Percentiles rank a stretch among this genome's conserved stretches.
These are phyloP conservation scores for Arabidopsis lyrata DNA, from an alignment of 441 rosid genomes.

Conservation along the genomic window DNA sequence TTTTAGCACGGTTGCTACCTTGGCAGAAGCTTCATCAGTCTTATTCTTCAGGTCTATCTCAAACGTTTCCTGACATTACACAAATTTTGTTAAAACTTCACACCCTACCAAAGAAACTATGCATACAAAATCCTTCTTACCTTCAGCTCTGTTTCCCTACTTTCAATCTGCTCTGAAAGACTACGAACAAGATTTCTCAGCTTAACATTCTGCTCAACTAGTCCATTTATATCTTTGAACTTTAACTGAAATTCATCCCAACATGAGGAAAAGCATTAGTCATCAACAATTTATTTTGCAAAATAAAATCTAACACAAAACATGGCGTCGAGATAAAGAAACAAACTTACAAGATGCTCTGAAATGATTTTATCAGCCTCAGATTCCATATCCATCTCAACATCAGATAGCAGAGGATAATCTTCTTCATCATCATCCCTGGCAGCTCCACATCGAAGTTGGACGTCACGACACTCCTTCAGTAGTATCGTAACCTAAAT, in stretches of 20 bases:
- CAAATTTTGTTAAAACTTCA: neutral
- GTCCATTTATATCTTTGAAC: constrained; percentile 93
- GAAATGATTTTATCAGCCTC: constrained; percentile 81
- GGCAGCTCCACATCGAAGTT: constrained; percentile 81
- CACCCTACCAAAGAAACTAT: constrained; percentile 21
- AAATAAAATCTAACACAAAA: constrained; percentile 35
- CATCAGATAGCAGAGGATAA: constrained; percentile 46
- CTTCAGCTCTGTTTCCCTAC: constrained; percentile 82
- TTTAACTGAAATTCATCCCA: constrained; percentile 68
- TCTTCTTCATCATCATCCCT: constrained; percentile 58
- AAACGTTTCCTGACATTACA: constrained; percentile 66
- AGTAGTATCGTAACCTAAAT: constrained; percentile 89
- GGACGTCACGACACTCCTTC: constrained; percentile 97
- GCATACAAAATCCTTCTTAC: constrained; percentile 46
- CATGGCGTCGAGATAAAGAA: constrained; percentile 13
- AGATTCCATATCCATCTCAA: constrained; percentile 62
- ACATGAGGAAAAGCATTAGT: constrained; percentile 32
- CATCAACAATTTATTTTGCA: constrained; percentile 11
- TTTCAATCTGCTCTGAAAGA: constrained; percentile 84
- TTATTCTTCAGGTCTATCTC: constrained; percentile 78
- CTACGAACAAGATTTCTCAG: constrained; percentile 89
- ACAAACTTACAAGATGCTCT: constrained; percentile 71
- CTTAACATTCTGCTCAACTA: constrained; percentile 97
- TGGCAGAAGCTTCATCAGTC: constrained; percentile 83
- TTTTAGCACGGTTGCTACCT: constrained; percentile 81